Evolutionary conservation across 2,329 filamentous ascomycete genomes (phyloP).

Genomic region (Leptographium wingfieldii): DNA sequence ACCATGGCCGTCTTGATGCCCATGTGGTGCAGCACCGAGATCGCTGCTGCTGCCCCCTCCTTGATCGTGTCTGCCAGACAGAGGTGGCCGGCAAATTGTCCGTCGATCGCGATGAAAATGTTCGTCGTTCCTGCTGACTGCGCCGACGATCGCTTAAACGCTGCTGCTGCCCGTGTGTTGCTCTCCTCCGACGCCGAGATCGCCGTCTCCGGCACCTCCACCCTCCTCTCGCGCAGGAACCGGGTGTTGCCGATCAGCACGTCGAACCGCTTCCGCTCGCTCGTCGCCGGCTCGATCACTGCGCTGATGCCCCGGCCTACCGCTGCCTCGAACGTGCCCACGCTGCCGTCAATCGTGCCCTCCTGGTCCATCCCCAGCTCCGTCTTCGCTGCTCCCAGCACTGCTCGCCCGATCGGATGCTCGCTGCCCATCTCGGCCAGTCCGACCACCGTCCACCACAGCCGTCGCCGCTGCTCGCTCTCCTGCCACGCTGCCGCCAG

Average conservation of each 20-base stretch:
- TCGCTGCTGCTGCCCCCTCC: slow-evolving; percentile 65
- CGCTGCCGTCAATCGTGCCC: slow-evolving; percentile 64
- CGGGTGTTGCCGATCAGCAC: slow-evolving; percentile 74
- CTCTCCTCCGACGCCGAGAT: slow-evolving; percentile 50
- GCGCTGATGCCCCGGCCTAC: slow-evolving; percentile 82
- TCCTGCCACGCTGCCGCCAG: slow-evolving; percentile 57
- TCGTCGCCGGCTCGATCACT: slow-evolving; percentile 60
- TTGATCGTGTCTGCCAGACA: slow-evolving; percentile 87
- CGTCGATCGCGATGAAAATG: slow-evolving; percentile 84
- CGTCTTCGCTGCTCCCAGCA: slow-evolving; percentile 60
- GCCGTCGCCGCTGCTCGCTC: slow-evolving; percentile 52
- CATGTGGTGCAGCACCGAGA: slow-evolving; percentile 73
- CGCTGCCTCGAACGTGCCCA: slow-evolving; percentile 71
- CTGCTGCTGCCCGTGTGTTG: slow-evolving; percentile 28
- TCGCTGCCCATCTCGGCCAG: slow-evolving; percentile 94
- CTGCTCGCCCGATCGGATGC: slow-evolving; percentile 87
- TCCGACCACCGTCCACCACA: slow-evolving; percentile 95
- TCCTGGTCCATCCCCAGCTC: slow-evolving; percentile 63
- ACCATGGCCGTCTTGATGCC: slow-evolving; percentile 82
- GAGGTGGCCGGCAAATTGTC: slow-evolving; percentile 66
- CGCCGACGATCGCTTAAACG: slow-evolving; percentile 13
- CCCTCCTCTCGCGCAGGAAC: slow-evolving; percentile 59
- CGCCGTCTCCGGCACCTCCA: slow-evolving; percentile 52
- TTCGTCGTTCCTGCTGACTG: slow-evolving; percentile 61
- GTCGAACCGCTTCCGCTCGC: slow-evolving; percentile 58